Base-by-base conservation (phyloP, 78 protist genomes). In the Goniomonas avonlea region DNA sequence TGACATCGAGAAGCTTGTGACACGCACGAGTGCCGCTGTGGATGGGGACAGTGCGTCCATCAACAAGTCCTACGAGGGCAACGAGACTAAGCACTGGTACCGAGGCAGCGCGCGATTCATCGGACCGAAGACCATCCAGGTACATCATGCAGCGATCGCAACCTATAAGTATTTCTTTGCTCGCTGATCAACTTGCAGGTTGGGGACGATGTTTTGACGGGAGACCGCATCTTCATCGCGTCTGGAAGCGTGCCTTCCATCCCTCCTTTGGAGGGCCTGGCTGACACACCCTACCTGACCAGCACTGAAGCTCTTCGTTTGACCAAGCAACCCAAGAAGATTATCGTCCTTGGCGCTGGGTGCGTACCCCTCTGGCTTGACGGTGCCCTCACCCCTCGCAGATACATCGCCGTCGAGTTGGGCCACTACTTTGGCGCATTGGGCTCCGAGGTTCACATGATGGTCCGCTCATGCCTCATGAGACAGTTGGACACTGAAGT, bases 321-420 rank as follows among this genome's bases (percentile, higher is more conserved):
- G 32, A 11, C 3, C 34, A 73, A 73, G n/a, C n/a, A n/a, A n/a
- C n/a, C n/a, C 13, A 5, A n/a, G 45, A 32, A 37, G n/a, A 20
- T 79, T 40, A 18, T 79, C 21, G 73, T n/a, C n/a, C n/a, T n/a
- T n/a, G 50, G 50, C 11, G 50, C 50, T 8, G 50, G n/a, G 50
- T 11, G n/a, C n/a, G 50, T 15, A 8, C 50, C 50, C 50, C 50
- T 8, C 50, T 8, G n/a, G 50, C 50, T 11, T 8, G 50, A 8
- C 50, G n/a, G n/a, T 11, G 50, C 50, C 50, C 50, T 15, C 50
- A 11, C 50, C 50, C 50, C 50, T 11, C 50, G 50, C 50, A 43
- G 50, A 43, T 80, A 80, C 77, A 80, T 80, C 40, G 83, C 83
- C 29, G 1, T 2, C 27, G 83, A 80, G 70, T 5, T 80, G n/a